These are phyloP conservation scores for Phaffia australis DNA, from an alignment of 768 basidiomycete genomes.

Conservation along the genomic window DNA sequence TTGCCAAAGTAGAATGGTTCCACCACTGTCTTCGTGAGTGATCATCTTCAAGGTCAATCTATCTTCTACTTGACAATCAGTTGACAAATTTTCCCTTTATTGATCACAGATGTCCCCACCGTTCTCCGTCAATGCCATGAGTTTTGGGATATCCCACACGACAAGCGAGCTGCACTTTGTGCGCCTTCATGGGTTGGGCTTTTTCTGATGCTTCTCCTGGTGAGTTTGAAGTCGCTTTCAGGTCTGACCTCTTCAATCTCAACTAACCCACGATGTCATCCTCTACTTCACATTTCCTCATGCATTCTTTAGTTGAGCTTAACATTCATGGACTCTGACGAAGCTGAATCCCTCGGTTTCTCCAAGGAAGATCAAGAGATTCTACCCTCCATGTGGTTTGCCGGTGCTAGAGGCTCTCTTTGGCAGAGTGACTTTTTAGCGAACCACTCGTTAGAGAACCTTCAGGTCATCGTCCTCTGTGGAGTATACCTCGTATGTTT, in stretches of 20 bases:
- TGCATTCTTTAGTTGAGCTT: slow-evolving; percentile 32
- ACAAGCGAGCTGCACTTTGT: slow-evolving; percentile 33
- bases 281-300: neutral
- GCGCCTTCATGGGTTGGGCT: slow-evolving; percentile 36
- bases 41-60: no score
- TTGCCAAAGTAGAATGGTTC: slow-evolving; percentile 20
- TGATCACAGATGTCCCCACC: slow-evolving; percentile 29
- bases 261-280: neutral
- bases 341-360: slow-evolving; percentile 32
- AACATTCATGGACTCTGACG: slow-evolving; percentile 36
- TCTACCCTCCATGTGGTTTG: slow-evolving; percentile 35
- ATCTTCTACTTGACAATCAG: no score
- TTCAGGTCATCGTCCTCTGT: slow-evolving; percentile 35
- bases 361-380: slow-evolving; percentile 32
- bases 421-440: slow-evolving; percentile 38
- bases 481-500: slow-evolving; percentile 35
- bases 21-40: slow-evolving; percentile 24
- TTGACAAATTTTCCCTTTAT: neutral
- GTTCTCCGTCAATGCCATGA: slow-evolving; percentile 38
- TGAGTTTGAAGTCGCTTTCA: slow-evolving; percentile 26
- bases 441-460: slow-evolving; percentile 33
- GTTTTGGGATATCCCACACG: slow-evolving; percentile 35
- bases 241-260: neutral
- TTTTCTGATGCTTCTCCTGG: slow-evolving; percentile 35
- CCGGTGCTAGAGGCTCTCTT: slow-evolving; percentile 26